Base-by-base conservation (phyloP, 2,329 filamentous ascomycete genomes). In the Trichophaea hybrida region DNA sequence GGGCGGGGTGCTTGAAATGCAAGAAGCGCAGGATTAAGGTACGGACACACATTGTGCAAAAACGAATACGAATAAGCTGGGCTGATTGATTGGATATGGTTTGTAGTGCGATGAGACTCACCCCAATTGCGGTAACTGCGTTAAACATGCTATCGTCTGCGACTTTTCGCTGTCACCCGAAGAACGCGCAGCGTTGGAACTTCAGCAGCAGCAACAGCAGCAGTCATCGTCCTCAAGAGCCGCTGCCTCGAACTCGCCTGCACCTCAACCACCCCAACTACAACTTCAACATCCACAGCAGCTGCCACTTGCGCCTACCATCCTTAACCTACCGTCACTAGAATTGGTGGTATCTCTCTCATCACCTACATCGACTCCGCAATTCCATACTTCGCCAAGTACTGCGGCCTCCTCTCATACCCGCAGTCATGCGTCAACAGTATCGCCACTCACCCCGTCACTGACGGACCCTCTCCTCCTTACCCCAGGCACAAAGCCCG, bases 21-120 rank as follows among this genome's bases (percentile, higher is more conserved):
- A 86, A 85, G 72, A 74, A 75, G 58, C 75, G 83, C 62, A 85
- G 85, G 71, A 84, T 86, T 69, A 86, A 86, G 79, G 82, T 83
- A 72, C 46, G n/a, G n/a, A n/a, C n/a, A n/a, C n/a, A n/a, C n/a
- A n/a, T n/a, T 34, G 5, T 33, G n/a, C n/a, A 35, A 35, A 34
- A 32, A 35, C 51, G n/a, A 54, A 54, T 54, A 34, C 31, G 51
- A 34, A 38, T 37, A 34, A 12, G 24, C 34, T 15, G 7, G 31
- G 31, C 24, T 40, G 5, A 10, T 13, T 32, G 10, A 54, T 31
- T 33, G 32, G 31, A 24, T 24, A n/a, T 24, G 13, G n/a, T 13
- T 24, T 55, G 17, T 66, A 81, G 79, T 85, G 82, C 72, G 81
- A 85, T 68, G 82, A 85, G 70, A 73, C 80, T 8, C 81, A 84